Conservation (phyloP, 371 early-diverging fungal species). For the Basidiobolus heterosporus region DNA sequence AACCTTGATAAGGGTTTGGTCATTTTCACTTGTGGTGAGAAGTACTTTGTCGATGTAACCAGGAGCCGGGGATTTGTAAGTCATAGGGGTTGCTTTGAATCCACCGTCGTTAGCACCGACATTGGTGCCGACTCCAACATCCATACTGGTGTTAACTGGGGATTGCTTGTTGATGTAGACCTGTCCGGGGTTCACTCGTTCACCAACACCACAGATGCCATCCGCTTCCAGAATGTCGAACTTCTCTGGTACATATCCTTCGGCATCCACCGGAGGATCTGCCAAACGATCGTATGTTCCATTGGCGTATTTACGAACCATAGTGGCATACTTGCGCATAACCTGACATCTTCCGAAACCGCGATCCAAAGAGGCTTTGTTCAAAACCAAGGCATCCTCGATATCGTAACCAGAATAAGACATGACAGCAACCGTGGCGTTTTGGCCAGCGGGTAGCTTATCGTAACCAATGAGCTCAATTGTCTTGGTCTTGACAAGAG, state of each 20-base stretch:
- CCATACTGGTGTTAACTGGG: slow-evolving; percentile 37
- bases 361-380: slow-evolving; percentile 93
- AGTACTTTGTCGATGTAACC: slow-evolving; percentile 80
- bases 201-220: slow-evolving; percentile 84
- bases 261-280: slow-evolving; percentile 37
- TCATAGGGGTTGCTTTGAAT: slow-evolving; percentile 63
- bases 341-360: slow-evolving; percentile 97
- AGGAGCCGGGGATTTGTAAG: slow-evolving; percentile 73
- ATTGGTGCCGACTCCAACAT: slow-evolving; percentile 14
- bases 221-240: slow-evolving; percentile 63
- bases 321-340: slow-evolving; percentile 73
- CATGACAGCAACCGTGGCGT: slow-evolving; percentile 99
- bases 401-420: slow-evolving; percentile 99
- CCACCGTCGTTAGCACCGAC: slow-evolving; percentile 22
- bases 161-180: slow-evolving; percentile 76
- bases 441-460: slow-evolving; percentile 97
- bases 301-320: slow-evolving; percentile 72
- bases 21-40: slow-evolving; percentile 85
- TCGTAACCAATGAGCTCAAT: slow-evolving; percentile 96
- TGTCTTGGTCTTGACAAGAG: slow-evolving; percentile 95
- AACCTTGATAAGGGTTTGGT: slow-evolving; percentile 89
- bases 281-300: slow-evolving; percentile 73
- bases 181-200: slow-evolving; percentile 49
- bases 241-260: slow-evolving; percentile 22
- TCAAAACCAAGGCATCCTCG: slow-evolving; percentile 98